Conservation (phyloP, 805 yeast genomes). For the Candida orba region DNA sequence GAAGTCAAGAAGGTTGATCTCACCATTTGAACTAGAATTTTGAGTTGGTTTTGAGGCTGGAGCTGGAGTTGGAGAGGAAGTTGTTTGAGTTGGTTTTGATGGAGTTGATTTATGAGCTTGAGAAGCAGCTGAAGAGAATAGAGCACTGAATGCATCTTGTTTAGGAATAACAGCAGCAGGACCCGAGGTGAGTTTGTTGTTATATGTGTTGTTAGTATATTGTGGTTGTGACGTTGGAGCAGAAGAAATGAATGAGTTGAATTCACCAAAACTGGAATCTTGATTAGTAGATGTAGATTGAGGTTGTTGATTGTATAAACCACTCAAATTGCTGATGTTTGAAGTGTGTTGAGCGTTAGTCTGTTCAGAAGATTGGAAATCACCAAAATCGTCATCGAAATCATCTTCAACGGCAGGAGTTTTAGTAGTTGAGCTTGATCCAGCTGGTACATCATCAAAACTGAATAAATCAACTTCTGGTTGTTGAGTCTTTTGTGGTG, state of each 20-base stretch:
- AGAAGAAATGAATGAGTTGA: constrained; percentile 16
- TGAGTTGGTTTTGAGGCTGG: neutral
- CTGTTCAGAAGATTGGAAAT: constrained; percentile 54
- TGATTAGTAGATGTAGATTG: constrained; percentile 15
- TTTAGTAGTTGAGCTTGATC: neutral
- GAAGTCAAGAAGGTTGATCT: constrained; percentile 12
- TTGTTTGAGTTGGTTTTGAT: constrained; percentile 1
- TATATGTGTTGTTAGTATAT: constrained; percentile 1
- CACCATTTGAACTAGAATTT: constrained; percentile 4
- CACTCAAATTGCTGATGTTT: constrained; percentile 24
- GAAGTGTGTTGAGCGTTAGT: constrained; percentile 13
- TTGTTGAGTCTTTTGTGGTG: constrained; percentile 13
- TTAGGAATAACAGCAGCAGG: constrained; percentile 35
- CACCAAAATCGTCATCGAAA: constrained; percentile 73
- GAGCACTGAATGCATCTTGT: constrained; percentile 66
- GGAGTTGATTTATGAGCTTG: constrained; percentile 13
- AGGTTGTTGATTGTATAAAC: constrained; percentile 24
- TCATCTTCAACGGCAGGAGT: constrained; percentile 28
- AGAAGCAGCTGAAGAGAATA: constrained; percentile 60
- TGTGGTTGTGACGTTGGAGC: constrained; percentile 7
- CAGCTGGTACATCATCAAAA: constrained; percentile 30
- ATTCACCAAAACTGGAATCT: constrained; percentile 20
- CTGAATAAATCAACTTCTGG: constrained; percentile 40
- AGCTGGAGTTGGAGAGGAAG: constrained; percentile 1
- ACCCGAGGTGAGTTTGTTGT: constrained; percentile 25